Percentiles rank a stretch among this genome's conserved stretches.
These are phyloP conservation scores for Bonia amplexicaulis DNA, from an alignment of 176 grass and related monocot genomes.

Conservation along the genomic window DNA sequence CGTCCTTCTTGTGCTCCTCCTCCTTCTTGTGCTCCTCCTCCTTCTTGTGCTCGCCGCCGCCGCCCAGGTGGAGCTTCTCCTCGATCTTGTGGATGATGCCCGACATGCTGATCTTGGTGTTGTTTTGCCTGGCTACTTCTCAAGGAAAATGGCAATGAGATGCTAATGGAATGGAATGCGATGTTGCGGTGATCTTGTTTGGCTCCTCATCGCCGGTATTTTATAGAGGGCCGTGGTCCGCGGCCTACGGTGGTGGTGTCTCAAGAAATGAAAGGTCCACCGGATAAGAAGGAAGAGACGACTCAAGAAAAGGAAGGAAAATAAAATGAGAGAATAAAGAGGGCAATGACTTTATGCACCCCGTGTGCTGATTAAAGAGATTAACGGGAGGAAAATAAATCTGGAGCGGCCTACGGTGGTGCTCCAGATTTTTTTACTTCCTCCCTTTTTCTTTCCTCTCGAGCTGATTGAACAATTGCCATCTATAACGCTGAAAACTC, in stretches of 20 bases:
- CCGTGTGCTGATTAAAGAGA: too few species aligned
- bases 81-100: constrained; percentile 90
- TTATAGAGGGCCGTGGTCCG: constrained; percentile 45
- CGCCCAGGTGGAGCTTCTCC: constrained; percentile 85
- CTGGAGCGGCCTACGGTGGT: too few species aligned
- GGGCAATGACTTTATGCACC: constrained; percentile 3
- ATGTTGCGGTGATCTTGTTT: constrained; percentile 26
- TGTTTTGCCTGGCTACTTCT: not conserved
- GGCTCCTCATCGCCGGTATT: constrained; percentile 11
- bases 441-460: too few species aligned
- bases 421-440: too few species aligned
- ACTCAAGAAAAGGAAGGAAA: not conserved
- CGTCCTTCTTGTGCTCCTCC: constrained; percentile 61
- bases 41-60: constrained; percentile 57
- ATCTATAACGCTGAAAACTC: too few species aligned
- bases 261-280: constrained; percentile 22
- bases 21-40: constrained; percentile 52
- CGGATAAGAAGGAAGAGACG: constrained; percentile 26
- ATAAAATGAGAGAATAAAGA: not conserved
- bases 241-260: constrained; percentile 11
- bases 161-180: not conserved
- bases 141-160: not conserved
- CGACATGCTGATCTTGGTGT: constrained; percentile 44
- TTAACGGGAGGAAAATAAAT: too few species aligned
- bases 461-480: too few species aligned